Base-by-base conservation (phyloP, 1,139 yeast species). In the Yamadazyma buinensis region DNA sequence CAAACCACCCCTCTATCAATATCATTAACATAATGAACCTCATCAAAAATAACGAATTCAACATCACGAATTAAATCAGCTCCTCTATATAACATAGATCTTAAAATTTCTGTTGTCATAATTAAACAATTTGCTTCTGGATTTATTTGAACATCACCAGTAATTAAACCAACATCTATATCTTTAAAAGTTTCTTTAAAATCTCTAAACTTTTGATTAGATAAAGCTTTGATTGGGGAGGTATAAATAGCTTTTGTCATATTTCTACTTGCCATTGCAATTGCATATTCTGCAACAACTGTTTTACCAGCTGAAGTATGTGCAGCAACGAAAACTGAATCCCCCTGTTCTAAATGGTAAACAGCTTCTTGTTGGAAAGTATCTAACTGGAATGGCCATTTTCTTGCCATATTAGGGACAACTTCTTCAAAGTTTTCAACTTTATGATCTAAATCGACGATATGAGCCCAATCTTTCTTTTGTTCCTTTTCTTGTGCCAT, bases 1-100 rank as follows among this genome's bases (percentile, higher is more conserved):
- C 99, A 92, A 6, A 92, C 99, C 23, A 92, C 98, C 54, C 99
- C 99, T 57, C 99, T 77, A 52, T 88, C 96, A 39, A 86, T 84
- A 63, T 92, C 99, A 52, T 92, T 88, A 52, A 92, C 95, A 55
- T 92, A 92, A 61, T 92, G 99, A 3, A 92, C 97, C 59, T 92
- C 99, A 61, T 92, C 99, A 54, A 92, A 92, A 29, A 92, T 86
- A 17, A 92, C 97, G 72, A 92, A 92, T 43, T 92, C 97, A 18
- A 94, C 97, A 61, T 92, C 99, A 57, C 98, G 75, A 55, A 92
- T 88, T 35, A 92, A 67, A 59, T 92, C 98, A 0, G 97, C 95
- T 36, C 98, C 99, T 53, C 96, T 72, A 54, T 92, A 92, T 30
- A 92, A 73, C 99, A 92, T 92, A 10, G 95, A 83, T 51, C 99